phyloP scores from a whole-genome alignment of 1,139 yeast species.

The Debaryomyces robertsiae region DNA sequence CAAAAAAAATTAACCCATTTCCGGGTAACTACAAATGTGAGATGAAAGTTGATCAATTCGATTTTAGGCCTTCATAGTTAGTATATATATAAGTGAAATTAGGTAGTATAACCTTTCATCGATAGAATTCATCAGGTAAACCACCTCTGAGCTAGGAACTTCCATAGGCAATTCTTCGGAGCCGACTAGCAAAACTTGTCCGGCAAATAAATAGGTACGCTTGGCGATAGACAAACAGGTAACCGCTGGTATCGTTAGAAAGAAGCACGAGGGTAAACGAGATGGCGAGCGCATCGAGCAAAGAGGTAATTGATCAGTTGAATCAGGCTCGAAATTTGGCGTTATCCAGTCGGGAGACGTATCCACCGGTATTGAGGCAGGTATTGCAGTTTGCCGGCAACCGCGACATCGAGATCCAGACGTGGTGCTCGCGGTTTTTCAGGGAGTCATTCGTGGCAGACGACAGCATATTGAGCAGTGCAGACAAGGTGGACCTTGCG shows the following conservation, averaged over 20 bases:
- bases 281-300: constrained; percentile 10
- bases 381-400: constrained; percentile 46
- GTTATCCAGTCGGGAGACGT: constrained; percentile 43
- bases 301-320: constrained; percentile 41
- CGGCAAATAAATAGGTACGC: too few species aligned
- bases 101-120: too few species aligned
- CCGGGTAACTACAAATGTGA: constrained; percentile 3
- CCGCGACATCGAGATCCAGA: constrained; percentile 37
- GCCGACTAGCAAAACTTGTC: background rate
- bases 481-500: constrained; percentile 46
- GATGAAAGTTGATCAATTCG: too few species aligned
- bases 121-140: constrained; percentile 5
- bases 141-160: constrained; percentile 7
- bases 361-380: constrained; percentile 57
- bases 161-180: constrained; percentile 1
- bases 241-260: constrained; percentile 2
- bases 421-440: constrained; percentile 52
- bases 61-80: background rate
- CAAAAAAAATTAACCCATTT: background rate
- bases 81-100: too few species aligned
- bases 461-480: constrained; percentile 25
- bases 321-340: constrained; percentile 56
- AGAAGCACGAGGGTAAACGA: constrained; percentile 1
- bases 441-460: constrained; percentile 45
- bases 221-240: constrained; percentile 2